phyloP scores from a whole-genome alignment of 169 alveolate species.

The Perkinsus olseni region DNA sequence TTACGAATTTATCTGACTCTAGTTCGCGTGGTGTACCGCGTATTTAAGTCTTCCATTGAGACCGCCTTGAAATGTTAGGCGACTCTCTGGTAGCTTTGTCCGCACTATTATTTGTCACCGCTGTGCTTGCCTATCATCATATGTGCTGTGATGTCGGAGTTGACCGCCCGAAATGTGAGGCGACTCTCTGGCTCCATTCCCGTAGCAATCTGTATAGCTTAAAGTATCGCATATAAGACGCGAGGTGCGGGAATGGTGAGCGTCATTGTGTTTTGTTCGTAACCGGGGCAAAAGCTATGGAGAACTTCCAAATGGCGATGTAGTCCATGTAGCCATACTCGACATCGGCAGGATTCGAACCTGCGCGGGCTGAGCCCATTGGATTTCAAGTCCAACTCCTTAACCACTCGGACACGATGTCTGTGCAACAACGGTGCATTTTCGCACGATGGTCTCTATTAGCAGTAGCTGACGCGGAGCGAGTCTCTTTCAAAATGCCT shows the following conservation, averaged over 20 bases:
- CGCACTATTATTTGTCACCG: background rate
- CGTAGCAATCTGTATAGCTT: background rate
- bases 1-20: background rate
- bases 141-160: background rate
- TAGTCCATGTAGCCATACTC: no score
- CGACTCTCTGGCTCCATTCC: background rate
- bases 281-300: background rate
- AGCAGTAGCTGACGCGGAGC: background rate
- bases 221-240: background rate
- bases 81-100: background rate
- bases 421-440: background rate
- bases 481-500: background rate
- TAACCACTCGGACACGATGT: slow-evolving; percentile 76
- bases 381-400: slow-evolving; percentile 74
- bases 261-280: background rate
- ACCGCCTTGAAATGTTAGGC: background rate
- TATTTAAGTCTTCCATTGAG: background rate
- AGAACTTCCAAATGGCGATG: no score
- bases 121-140: background rate
- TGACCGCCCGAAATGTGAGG: background rate
- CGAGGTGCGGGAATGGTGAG: background rate
- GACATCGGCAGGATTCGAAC: slow-evolving; percentile 90
- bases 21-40: no score
- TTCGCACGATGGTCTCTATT: background rate
- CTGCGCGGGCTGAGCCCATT: slow-evolving; percentile 90